Base-by-base conservation (phyloP, 495 filamentous ascomycete genomes). In the Polyplosphaeria fusca region DNA sequence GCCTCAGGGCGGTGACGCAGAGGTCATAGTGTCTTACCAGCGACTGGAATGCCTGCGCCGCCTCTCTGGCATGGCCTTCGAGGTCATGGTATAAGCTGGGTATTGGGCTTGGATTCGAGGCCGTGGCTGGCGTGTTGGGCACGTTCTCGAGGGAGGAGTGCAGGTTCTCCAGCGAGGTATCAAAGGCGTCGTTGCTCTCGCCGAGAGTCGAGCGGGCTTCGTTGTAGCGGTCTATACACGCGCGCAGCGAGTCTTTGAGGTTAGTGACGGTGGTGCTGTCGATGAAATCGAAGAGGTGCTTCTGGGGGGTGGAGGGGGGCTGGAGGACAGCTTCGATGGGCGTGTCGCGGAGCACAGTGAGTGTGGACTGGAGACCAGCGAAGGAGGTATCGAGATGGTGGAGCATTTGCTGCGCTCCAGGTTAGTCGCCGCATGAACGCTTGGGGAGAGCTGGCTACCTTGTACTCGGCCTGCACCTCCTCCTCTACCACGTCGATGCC, bases 11-110 rank as follows among this genome's bases (percentile, higher is more conserved):
- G 2, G 84, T 91, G 19, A 93, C 89, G 66, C 93, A 98, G 51
- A 94, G 83, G 70, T 98, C 93, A 63, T 95, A 97, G 71, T 98
- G 94, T 13, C 77, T 77, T n/a, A 89, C 91, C 19, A 98, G 76
- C 2, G 86, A 87, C 60, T 92, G 82, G 0, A 98, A 78, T 19
- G 88, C 75, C 46, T 81, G 74, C 25, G 91, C 93, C 86, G 95
- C 93, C 58, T 84, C 85, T 60, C 85, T 83, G 0, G 93, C 91
- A 57, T 91, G 83, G 46, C 77, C 77, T 64, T 95, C 85, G 28
- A 96, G 77, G 4, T 79, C 76, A 42, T 82, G 79, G 43, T 96
- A 81, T 58, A 89, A 81, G 9, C 77, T 70, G 16, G 86, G 80
- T 45, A 93, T 79, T 1, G 82, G 78, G 1, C 80, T 60, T 1